Evolutionary conservation across 2,329 filamentous ascomycete species (phyloP).

Genomic region (Microsporum ferrugineum): DNA sequence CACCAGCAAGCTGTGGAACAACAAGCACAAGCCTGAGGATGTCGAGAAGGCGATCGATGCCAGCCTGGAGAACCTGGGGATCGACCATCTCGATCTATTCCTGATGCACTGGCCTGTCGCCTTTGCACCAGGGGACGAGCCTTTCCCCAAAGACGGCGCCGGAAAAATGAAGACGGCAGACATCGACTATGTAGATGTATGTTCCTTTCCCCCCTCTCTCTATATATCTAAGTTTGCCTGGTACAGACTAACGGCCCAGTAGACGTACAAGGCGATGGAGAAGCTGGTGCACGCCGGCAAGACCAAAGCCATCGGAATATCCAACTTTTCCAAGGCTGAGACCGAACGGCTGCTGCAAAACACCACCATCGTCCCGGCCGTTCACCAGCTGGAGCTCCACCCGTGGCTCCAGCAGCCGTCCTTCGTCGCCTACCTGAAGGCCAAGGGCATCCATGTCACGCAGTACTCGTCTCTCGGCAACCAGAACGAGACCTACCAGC

Average conservation of each 20-base stretch:
- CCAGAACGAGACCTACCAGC: conserved; percentile 40
- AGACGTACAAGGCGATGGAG: conserved; percentile 56
- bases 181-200: conserved; percentile 40
- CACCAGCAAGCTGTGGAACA: conserved; percentile 58
- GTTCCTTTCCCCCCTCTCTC: conserved; percentile 6
- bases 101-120: conserved; percentile 56
- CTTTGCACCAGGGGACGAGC: conserved; percentile 39
- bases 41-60: conserved; percentile 50
- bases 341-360: conserved; percentile 12
- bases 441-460: conserved; percentile 42
- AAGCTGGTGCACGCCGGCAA: conserved; percentile 46
- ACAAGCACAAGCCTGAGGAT: conserved; percentile 49
- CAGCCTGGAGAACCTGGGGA: conserved; percentile 50
- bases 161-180: conserved; percentile 34
- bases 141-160: conserved; percentile 37
- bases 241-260: conserved; percentile 7
- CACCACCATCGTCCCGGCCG: conserved; percentile 36
- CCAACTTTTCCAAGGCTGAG: conserved; percentile 15
- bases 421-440: conserved; percentile 40
- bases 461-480: conserved; percentile 48
- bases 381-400: conserved; percentile 43
- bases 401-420: conserved; percentile 42
- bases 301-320: conserved; percentile 56
- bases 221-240: neutral
- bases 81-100: conserved; percentile 59